Evolutionary conservation across 169 alveolate species (phyloP).

Genomic region (Fabrea salina): DNA sequence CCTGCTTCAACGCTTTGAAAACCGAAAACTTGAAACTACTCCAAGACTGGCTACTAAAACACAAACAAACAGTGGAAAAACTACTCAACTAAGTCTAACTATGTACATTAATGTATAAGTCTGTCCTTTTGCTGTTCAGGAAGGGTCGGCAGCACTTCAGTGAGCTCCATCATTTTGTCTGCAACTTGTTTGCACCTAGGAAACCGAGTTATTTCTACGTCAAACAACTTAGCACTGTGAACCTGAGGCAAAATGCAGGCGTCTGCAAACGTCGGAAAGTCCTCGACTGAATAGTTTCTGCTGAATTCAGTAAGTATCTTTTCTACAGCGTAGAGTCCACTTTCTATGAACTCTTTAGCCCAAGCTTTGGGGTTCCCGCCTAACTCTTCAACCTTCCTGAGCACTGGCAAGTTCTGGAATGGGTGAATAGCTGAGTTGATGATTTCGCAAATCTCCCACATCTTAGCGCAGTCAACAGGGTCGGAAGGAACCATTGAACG

Average conservation of each 20-base stretch:
- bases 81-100: too few relatives aligned
- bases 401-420: conserved; percentile 39
- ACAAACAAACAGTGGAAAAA: too few relatives aligned
- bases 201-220: background rate
- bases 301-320: conserved; percentile 29
- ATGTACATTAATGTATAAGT: background rate
- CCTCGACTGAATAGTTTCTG: conserved; percentile 61
- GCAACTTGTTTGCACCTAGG: background rate
- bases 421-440: conserved; percentile 67
- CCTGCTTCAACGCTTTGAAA: too few relatives aligned
- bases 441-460: conserved; percentile 48
- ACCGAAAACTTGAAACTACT: too few relatives aligned
- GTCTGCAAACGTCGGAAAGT: conserved; percentile 58
- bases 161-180: background rate
- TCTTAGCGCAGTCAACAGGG: conserved; percentile 28
- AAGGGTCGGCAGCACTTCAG: background rate
- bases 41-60: too few relatives aligned
- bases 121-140: conserved; percentile 33
- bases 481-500: conserved; percentile 53
- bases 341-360: conserved; percentile 42
- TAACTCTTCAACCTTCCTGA: conserved; percentile 36
- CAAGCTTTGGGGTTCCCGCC: conserved; percentile 44
- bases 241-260: conserved; percentile 57
- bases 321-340: conserved; percentile 49
- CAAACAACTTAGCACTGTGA: conserved; percentile 13